A percentile compares a stretch with the other conserved stretches of the same genome.
These are phyloP conservation scores for Ascochyta clinopodiicola DNA, from an alignment of 2,329 filamentous ascomycete species.

Conservation along the genomic window DNA sequence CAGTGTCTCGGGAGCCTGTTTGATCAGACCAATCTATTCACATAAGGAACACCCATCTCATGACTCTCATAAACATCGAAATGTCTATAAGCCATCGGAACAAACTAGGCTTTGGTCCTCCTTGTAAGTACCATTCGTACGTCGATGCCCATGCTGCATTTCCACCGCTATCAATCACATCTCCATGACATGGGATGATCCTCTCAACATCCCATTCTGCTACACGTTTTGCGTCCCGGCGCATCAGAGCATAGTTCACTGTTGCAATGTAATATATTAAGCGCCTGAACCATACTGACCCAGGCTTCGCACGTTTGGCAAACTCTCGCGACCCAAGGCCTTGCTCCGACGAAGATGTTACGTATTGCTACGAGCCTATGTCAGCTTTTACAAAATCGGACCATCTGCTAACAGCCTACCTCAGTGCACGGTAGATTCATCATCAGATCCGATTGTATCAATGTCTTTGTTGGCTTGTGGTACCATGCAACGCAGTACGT, in stretches of 20 bases:
- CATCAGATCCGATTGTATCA: slow-evolving; percentile 22
- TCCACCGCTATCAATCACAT: slow-evolving; percentile 12
- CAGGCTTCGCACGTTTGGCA: slow-evolving; percentile 20
- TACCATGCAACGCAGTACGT: slow-evolving; percentile 26
- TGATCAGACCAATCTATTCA: background rate
- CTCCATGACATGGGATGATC: slow-evolving; percentile 24
- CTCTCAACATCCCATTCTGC: slow-evolving; percentile 23
- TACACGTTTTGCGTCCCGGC: slow-evolving; percentile 21
- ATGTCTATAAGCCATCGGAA: background rate
- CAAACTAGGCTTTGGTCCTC: background rate
- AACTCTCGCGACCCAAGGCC: slow-evolving; percentile 18
- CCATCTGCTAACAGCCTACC: slow-evolving; percentile 6
- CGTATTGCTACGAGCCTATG: slow-evolving; percentile 18
- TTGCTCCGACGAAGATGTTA: slow-evolving; percentile 15
- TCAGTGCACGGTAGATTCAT: slow-evolving; percentile 27
- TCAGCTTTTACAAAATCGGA: background rate
- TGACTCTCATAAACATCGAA: slow-evolving; percentile 11
- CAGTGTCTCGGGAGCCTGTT: no score
- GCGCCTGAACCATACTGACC: slow-evolving; percentile 21
- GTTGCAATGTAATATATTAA: slow-evolving; percentile 22
- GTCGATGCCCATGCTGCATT: slow-evolving; percentile 16
- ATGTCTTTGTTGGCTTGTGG: slow-evolving; percentile 18
- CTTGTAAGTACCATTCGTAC: slow-evolving; percentile 22
- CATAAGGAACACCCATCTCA: slow-evolving; percentile 20
- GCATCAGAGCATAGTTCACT: slow-evolving; percentile 20